phyloP scores from a whole-genome alignment of 2,329 filamentous ascomycete species.

The Trichoderma atroviride region DNA sequence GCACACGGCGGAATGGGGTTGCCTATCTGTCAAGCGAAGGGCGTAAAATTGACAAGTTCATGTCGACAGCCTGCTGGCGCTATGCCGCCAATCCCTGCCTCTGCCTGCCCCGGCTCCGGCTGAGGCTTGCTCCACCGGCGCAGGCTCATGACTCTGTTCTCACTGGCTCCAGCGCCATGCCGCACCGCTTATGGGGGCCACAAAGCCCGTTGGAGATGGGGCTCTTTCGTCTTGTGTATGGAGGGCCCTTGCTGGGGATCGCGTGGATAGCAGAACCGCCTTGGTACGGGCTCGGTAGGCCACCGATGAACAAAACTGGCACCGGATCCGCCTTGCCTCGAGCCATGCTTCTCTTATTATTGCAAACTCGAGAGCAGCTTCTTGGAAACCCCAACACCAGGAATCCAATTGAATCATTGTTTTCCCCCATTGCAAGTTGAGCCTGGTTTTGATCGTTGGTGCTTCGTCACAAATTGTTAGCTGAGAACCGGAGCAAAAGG shows the following conservation, averaged over 20 bases:
- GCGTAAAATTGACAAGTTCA: slow-evolving; percentile 42
- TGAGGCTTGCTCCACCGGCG: slow-evolving; percentile 24
- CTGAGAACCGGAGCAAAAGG: slow-evolving; percentile 7
- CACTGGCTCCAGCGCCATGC: slow-evolving; percentile 27
- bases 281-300: slow-evolving; percentile 3
- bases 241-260: slow-evolving; percentile 23
- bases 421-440: neutral
- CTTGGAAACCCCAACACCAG: neutral
- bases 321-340: slow-evolving; percentile 21
- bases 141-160: slow-evolving; percentile 25
- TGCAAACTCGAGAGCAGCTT: slow-evolving; percentile 1
- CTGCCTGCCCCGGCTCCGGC: slow-evolving; percentile 25
- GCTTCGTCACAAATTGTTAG: neutral
- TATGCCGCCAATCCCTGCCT: slow-evolving; percentile 22
- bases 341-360: slow-evolving; percentile 3
- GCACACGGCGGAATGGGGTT: slow-evolving; percentile 2
- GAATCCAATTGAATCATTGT: neutral
- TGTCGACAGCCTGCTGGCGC: slow-evolving; percentile 3
- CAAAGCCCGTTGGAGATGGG: slow-evolving; percentile 15
- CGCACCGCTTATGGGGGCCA: slow-evolving; percentile 23
- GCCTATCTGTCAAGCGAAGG: slow-evolving; percentile 42
- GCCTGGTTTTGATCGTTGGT: neutral
- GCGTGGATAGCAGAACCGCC: slow-evolving; percentile 13
- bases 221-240: slow-evolving; percentile 1
- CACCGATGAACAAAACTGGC: slow-evolving; percentile 27